Base-by-base conservation (phyloP, 1,139 yeast genomes). In the Magnusiomyces clavatus region DNA sequence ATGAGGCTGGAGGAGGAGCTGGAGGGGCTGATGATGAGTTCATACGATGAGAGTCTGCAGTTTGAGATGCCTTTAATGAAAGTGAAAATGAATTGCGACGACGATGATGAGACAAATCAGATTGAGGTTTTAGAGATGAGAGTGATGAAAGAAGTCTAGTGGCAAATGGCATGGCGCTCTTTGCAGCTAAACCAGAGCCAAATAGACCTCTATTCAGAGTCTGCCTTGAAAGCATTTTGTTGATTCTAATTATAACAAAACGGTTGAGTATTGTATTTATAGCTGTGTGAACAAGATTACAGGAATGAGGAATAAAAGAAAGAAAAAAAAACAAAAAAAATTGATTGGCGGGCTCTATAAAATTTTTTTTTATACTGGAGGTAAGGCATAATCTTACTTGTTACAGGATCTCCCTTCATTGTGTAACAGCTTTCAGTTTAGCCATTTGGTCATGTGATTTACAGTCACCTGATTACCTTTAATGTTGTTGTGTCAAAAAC, bases 21-120 rank as follows among this genome's bases (percentile, higher is more conserved):
- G 54, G 52, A 31, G 55, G 55, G 11, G 47, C 49, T 2, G 56
- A 53, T n/a, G 56, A 51, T 3, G 56, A 53, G 43, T 51, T 53
- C 16, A 34, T 38, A 12, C 56, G 53, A 17, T 13, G 31, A 11
- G 47, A 38, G 12, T 51, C 36, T 10, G 19, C 43, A n/a, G 48
- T 36, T 16, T 48, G 50, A 10, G 49, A 24, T 35, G 42, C 36
- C 44, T 48, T 46, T 5, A 46, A 13, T 11, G 53, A 47, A 42
- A 51, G 13, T 14, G 48, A 37, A 29, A 51, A 51, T 11, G 53
- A 51, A 51, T 42, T 51, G n/a, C 53, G 48, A 34, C 53, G 51
- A n/a, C 53, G 41, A 31, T 43, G 50, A 29, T 44, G 40, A 16
- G 43, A 39, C 20, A n/a, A 14, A 14, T 14, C 19, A 6, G 17